Conservation (phyloP, 495 filamentous ascomycete genomes). For the Penicillium parvum region DNA sequence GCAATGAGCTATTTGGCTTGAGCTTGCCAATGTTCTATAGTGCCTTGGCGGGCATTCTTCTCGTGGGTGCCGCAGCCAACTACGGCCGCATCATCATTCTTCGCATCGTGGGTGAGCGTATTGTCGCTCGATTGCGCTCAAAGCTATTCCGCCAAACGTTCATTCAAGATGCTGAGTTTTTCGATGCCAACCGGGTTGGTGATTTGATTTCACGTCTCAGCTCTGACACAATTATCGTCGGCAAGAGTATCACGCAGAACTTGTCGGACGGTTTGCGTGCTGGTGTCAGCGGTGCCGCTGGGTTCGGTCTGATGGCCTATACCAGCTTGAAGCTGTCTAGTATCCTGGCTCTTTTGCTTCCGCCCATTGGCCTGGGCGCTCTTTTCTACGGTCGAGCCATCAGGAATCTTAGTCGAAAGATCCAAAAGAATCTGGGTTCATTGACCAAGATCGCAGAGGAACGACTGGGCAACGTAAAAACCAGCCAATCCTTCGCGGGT, state of each 20-base stretch:
- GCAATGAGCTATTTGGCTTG: constrained; percentile 62
- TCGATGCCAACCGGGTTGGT: constrained; percentile 94
- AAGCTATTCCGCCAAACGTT: constrained; percentile 88
- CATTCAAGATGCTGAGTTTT: constrained; percentile 95
- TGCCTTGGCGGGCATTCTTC: constrained; percentile 63
- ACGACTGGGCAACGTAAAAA: constrained; percentile 89
- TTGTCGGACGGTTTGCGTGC: constrained; percentile 89
- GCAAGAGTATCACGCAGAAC: constrained; percentile 97
- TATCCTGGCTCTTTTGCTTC: constrained; percentile 79
- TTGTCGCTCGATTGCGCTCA: constrained; percentile 83
- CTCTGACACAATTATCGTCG: constrained; percentile 94
- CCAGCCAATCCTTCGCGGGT: constrained; percentile 90
- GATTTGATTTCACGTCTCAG: constrained; percentile 93
- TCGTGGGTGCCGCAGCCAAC: constrained; percentile 76
- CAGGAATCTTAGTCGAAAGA: constrained; percentile 79
- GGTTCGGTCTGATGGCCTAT: constrained; percentile 87
- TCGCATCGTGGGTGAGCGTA: constrained; percentile 90
- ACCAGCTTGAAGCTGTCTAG: constrained; percentile 87
- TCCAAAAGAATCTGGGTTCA: constrained; percentile 86
- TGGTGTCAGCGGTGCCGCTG: constrained; percentile 80
- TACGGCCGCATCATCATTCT: constrained; percentile 92
- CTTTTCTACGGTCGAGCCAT: constrained; percentile 87
- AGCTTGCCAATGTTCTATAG: constrained; percentile 73
- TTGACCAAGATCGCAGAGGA: constrained; percentile 97
- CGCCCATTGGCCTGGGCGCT: constrained; percentile 85